Evolutionary conservation across 2,329 filamentous ascomycete species (phyloP), one percentile per base, ranked within the genome.

Genomic region (Rhinocladiella similis): DNA sequence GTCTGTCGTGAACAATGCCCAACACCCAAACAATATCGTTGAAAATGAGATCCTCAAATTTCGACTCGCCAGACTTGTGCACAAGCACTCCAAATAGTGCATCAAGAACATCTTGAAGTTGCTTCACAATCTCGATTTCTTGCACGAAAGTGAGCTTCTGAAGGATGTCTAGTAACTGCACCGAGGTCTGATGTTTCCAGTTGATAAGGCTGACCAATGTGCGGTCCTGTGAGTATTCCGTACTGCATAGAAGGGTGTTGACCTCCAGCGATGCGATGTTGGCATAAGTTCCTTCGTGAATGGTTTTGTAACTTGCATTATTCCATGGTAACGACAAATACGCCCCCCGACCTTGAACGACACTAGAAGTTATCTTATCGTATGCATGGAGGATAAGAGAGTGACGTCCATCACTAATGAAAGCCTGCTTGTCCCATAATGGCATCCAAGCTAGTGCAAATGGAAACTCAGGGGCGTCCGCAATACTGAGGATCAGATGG

Each of bases 91-190:
- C 88, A 69, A 99, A 99, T 1, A 99, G 82, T 0, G 91, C 85
- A 70, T 96, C 90, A 51, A 99, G 87, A 1, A 97, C 91, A 66
- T 96, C 89, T 61, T 84, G 88, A 6, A 97, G 77, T 41, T 97
- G 82, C 76, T 97, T 99, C 60, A 99, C 94, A 33, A 99, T 90
- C 73, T 99, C 95, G 54, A 97, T 96, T 70, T 99, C 94, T 0
- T 94, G 90, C 0, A 99, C 92, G 64, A 97, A 97, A 18, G 92
- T 86, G 47, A 97, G 83, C 63, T 92, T 87, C 69, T 89, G 88
- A 41, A 99, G 76, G 1, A 96, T 77, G 20, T 85, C 80, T 1
- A 89, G 80, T 1, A 97, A 79, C 35, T 92, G 85, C 25, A 86
- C 85, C 45, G 86, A 82, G 0, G 86, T 80, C 39, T 87, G 81